Evolutionary conservation across 176 grass and related monocot species (phyloP), one percentile per base, ranked within the genome.

Genomic region (Pontederia paniculata): DNA sequence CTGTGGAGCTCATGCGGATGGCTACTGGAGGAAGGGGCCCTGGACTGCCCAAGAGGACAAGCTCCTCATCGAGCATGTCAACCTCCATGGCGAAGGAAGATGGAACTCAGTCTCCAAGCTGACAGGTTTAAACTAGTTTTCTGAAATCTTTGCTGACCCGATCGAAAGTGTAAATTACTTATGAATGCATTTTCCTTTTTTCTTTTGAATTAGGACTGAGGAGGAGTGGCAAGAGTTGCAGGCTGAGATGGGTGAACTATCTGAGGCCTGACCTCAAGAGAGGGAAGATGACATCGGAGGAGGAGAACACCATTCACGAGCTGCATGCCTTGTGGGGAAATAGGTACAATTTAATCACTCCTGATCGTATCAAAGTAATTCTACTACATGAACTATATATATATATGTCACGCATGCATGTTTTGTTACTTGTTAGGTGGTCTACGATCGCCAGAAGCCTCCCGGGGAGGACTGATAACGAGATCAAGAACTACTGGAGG

Each of bases 401-500:
- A 37, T 37, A n/a, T n/a, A n/a, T n/a, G n/a, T n/a, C n/a, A n/a
- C n/a, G n/a, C n/a, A n/a, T n/a, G n/a, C 21, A 12, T 44, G 5
- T 44, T 7, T 45, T 5, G 42, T 14, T 12, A 8, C 8, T 2
- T 9, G 12, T 21, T 63, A 95, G 89, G 60, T 97, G 91, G 91
- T 97, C 91, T 16, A 89, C 82, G 17, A 90, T 97, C 65, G 91
- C 91, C 1, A 71, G 82, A 16, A 84, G 79, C 76, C 85, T 97
- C 8, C 91, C 91, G 3, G 91, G 91, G 1, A 74, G 91, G 87
- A 97, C 91, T 15, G 91, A 97, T 69, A 97, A 97, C 65, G 86
- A 97, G 86, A 97, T 97, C 77, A 97, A 97, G 74, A 97, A 97
- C 91, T 89, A 90, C 83, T 97, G 91, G 91, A 60, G 86, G 67